Conservation (phyloP, 371 early-diverging fungal species). For the Mortierella sp. region DNA sequence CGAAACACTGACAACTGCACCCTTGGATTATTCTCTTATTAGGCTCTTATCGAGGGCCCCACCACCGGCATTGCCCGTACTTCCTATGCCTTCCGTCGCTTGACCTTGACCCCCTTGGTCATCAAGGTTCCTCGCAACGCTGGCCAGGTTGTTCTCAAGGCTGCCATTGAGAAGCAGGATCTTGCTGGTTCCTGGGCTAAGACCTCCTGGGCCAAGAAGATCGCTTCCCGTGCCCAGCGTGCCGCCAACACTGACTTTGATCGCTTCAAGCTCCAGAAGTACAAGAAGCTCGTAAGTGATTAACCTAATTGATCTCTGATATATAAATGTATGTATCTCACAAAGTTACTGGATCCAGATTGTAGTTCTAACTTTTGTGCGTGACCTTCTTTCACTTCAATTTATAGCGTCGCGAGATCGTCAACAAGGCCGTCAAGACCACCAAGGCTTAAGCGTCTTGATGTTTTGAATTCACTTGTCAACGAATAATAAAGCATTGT, state of each 20-base stretch:
- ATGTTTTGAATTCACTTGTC: constrained; percentile 16
- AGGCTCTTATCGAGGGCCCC: constrained; percentile 97
- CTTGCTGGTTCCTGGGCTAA: constrained; percentile 83
- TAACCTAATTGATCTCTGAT: neutral
- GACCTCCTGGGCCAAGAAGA: constrained; percentile 96
- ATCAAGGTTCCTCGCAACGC: constrained; percentile 90
- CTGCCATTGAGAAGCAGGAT: constrained; percentile 87
- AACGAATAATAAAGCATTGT: constrained; percentile 32
- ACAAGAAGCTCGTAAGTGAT: constrained; percentile 82
- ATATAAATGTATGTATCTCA: neutral
- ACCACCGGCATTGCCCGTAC: constrained; percentile 95
- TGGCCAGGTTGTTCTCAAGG: constrained; percentile 82
- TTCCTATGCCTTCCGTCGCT: constrained; percentile 86
- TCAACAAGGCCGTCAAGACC: constrained; percentile 56
- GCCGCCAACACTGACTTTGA: constrained; percentile 93
- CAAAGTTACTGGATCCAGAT: neutral
- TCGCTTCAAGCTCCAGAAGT: constrained; percentile 94
- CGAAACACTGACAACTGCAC: neutral
- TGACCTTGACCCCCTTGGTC: constrained; percentile 90
- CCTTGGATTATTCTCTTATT: constrained; percentile 3
- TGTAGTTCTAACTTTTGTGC: neutral
- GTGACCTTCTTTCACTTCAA: neutral
- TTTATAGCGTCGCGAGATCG: constrained; percentile 53
- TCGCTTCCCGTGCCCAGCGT: constrained; percentile 83
- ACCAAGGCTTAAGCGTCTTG: constrained; percentile 50